Evolutionary conservation across 768 basidiomycete species (phyloP).

Genomic region (Boletus rubroflammeus): DNA sequence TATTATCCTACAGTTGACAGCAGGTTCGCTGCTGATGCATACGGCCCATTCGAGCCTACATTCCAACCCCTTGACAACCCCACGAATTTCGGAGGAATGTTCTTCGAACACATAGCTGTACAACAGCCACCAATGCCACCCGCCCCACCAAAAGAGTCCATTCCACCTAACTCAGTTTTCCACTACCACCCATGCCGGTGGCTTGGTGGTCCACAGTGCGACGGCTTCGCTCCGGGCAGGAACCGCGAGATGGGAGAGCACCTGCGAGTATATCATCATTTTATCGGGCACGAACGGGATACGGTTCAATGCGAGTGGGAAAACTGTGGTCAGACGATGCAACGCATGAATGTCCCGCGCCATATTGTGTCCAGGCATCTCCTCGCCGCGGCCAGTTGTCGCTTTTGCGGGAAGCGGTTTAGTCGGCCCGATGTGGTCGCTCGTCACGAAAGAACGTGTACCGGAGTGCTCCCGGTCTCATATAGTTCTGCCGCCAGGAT

Average conservation of each 20-base stretch:
- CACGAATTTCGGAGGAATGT: neutral
- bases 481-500: neutral
- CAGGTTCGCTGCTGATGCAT: neutral
- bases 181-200: conserved; percentile 18
- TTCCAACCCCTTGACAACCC: neutral
- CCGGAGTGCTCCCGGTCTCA: neutral
- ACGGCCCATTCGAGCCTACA: neutral
- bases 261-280: conserved; percentile 17
- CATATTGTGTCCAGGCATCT: conserved; percentile 30
- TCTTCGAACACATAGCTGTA: neutral
- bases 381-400: conserved; percentile 21
- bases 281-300: conserved; percentile 28
- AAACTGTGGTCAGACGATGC: conserved; percentile 19
- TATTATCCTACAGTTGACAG: neutral
- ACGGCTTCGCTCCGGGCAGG: conserved; percentile 24
- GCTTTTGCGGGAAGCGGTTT: conserved; percentile 21
- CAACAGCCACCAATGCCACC: conserved; percentile 19
- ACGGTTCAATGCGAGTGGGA: conserved; percentile 24
- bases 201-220: conserved; percentile 21
- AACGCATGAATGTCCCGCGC: conserved; percentile 30
- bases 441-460: conserved; percentile 26
- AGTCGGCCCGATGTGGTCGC: conserved; percentile 27
- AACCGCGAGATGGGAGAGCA: conserved; percentile 33
- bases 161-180: conserved; percentile 2
- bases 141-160: conserved; percentile 1